phyloP scores from a whole-genome alignment of 495 filamentous ascomycete genomes.

The Apodospora peruviana region DNA sequence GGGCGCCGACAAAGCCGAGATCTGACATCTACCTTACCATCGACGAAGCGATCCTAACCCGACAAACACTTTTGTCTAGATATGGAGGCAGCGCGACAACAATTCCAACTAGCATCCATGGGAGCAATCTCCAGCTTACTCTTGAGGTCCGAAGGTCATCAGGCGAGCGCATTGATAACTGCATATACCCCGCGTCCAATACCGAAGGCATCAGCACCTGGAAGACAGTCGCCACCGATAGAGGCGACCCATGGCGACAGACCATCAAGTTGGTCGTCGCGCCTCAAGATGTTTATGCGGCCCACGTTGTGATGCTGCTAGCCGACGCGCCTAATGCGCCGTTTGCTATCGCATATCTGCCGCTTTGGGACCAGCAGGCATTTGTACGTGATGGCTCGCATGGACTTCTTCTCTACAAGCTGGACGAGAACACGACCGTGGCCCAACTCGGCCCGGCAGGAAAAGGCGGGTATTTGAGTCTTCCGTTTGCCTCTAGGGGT shows the following conservation, averaged over 20 bases:
- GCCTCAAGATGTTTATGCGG: slow-evolving; percentile 71
- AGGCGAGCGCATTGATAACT: slow-evolving; percentile 78
- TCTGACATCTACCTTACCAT: slow-evolving; percentile 94
- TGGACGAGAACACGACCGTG: slow-evolving; percentile 74
- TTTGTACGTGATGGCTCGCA: slow-evolving; percentile 87
- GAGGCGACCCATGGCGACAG: slow-evolving; percentile 78
- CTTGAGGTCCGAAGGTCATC: slow-evolving; percentile 74
- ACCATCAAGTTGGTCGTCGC: slow-evolving; percentile 78
- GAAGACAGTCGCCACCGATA: slow-evolving; percentile 75
- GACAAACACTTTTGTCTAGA: slow-evolving; percentile 73
- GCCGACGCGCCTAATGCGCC: slow-evolving; percentile 78
- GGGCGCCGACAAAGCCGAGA: slow-evolving; percentile 76
- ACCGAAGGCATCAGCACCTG: slow-evolving; percentile 69
- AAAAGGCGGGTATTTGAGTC: slow-evolving; percentile 74
- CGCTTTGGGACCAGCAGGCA: slow-evolving; percentile 86
- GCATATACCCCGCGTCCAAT: slow-evolving; percentile 83
- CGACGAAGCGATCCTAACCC: slow-evolving; percentile 64
- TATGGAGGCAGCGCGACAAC: slow-evolving; percentile 70
- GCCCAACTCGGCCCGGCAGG: slow-evolving; percentile 49
- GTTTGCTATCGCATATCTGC: slow-evolving; percentile 88
- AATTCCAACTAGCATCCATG: slow-evolving; percentile 52
- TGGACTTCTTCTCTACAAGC: slow-evolving; percentile 73
- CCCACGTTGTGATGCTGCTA: slow-evolving; percentile 85
- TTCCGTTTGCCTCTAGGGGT: slow-evolving; percentile 69
- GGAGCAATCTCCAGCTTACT: slow-evolving; percentile 79